phyloP scores from a whole-genome alignment of 1,139 yeast genomes.

The Scheffersomyces quercinus region DNA sequence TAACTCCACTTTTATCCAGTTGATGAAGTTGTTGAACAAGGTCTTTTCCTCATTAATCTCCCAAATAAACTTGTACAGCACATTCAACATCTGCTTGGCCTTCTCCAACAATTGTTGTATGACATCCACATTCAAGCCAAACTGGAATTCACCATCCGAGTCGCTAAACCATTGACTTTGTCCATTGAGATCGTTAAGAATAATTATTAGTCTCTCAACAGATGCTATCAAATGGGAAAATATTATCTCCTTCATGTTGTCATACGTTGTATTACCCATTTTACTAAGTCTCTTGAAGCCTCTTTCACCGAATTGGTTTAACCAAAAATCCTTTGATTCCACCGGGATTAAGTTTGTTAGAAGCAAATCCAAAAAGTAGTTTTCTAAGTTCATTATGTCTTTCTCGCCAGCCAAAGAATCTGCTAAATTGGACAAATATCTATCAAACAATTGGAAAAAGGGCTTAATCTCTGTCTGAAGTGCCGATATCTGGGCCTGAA shows the following conservation, averaged over 20 bases:
- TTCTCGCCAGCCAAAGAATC: slow-evolving; percentile 17
- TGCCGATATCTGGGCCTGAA: slow-evolving; percentile 39
- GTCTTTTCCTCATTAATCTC: slow-evolving; percentile 53
- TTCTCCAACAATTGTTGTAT: slow-evolving; percentile 28
- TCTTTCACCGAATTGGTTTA: slow-evolving; percentile 63
- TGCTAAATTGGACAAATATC: slow-evolving; percentile 33
- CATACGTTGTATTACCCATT: slow-evolving; percentile 52
- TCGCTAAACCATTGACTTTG: slow-evolving; percentile 38
- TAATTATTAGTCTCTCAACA: slow-evolving; percentile 55
- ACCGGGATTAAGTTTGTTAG: slow-evolving; percentile 59
- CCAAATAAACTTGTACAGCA: slow-evolving; percentile 44
- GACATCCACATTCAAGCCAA: slow-evolving; percentile 29
- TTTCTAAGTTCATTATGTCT: slow-evolving; percentile 5
- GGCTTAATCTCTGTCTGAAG: slow-evolving; percentile 41
- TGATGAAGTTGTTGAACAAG: slow-evolving; percentile 49
- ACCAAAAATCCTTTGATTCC: slow-evolving; percentile 39
- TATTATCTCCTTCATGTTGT: slow-evolving; percentile 43
- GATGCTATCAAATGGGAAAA: slow-evolving; percentile 56
- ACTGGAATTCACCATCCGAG: slow-evolving; percentile 10
- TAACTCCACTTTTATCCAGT: slow-evolving; percentile 44
- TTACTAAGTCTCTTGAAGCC: slow-evolving; percentile 63
- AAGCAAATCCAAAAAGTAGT: slow-evolving; percentile 48
- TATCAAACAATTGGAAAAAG: slow-evolving; percentile 40
- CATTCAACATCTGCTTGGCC: slow-evolving; percentile 34
- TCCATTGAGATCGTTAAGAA: slow-evolving; percentile 51